phyloP scores from a whole-genome alignment of 352 stramenopile genomes.

The Phytopythium aichiense region DNA sequence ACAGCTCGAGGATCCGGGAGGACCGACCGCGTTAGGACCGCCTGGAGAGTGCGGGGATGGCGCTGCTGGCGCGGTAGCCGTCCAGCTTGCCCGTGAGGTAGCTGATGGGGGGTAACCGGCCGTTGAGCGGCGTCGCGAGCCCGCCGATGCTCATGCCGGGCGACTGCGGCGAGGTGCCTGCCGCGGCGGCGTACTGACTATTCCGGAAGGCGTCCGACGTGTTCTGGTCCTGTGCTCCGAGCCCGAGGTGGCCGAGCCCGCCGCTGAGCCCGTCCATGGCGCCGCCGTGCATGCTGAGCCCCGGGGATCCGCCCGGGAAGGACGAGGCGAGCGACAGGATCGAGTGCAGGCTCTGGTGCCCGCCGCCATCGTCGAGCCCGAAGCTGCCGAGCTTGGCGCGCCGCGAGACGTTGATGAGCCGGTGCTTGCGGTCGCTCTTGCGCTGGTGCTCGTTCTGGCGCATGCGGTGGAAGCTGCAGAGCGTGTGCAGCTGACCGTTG shows the following conservation, averaged over 20 bases:
- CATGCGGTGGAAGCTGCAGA: conserved; percentile 82
- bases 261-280: too few relatives aligned
- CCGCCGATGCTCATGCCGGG: neutral
- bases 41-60: conserved; percentile 17
- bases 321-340: conserved; percentile 37
- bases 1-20: too few relatives aligned
- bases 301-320: conserved; percentile 22
- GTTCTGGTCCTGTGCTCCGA: conserved; percentile 28
- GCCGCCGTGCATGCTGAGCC: conserved; percentile 14
- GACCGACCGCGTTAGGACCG: neutral
- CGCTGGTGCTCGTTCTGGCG: conserved; percentile 84
- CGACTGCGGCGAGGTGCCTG: neutral
- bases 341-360: conserved; percentile 26
- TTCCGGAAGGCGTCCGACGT: conserved; percentile 32
- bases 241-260: neutral
- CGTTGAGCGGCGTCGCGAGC: conserved; percentile 8
- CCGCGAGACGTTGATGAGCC: conserved; percentile 69
- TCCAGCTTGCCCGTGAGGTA: conserved; percentile 73
- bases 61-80: conserved; percentile 44
- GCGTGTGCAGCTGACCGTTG: conserved; percentile 80
- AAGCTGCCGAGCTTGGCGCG: conserved; percentile 69
- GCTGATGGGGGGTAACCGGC: conserved; percentile 66
- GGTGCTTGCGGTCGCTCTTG: conserved; percentile 87
- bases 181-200: conserved; percentile 15
- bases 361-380: conserved; percentile 25